Conservation (phyloP, 768 basidiomycete species). For the Auriscalpium microsporum region DNA sequence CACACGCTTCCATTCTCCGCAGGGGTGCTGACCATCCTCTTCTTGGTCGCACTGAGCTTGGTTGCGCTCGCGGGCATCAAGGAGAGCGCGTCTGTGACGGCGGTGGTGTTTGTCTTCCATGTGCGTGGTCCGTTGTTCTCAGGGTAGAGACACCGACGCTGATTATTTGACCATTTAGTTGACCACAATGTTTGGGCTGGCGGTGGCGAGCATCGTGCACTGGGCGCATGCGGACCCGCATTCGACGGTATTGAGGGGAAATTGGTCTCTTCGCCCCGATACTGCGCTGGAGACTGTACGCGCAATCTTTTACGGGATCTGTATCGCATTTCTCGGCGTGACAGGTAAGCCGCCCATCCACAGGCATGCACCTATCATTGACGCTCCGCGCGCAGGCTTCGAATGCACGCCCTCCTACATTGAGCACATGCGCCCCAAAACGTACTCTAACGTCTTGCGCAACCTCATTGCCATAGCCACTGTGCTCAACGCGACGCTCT, state of each 20-base stretch:
- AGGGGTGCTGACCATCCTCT: constrained; percentile 6
- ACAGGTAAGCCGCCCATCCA: constrained; percentile 5
- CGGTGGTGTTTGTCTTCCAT: constrained; percentile 13
- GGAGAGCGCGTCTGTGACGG: constrained; percentile 9
- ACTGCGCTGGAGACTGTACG: constrained; percentile 4
- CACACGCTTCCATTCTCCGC: constrained; percentile 7
- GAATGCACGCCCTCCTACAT: constrained; percentile 16
- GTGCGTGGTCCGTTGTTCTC: neutral
- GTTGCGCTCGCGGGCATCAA: constrained; percentile 12
- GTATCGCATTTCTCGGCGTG: constrained; percentile 15
- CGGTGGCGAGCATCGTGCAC: constrained; percentile 4
- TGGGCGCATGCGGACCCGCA: constrained; percentile 12
- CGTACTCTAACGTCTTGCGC: constrained; percentile 11
- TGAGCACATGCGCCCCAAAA: constrained; percentile 7
- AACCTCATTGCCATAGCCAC: constrained; percentile 12
- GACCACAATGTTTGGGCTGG: constrained; percentile 7
- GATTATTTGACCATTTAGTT: neutral
- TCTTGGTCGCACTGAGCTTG: constrained; percentile 9
- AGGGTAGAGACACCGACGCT: neutral
- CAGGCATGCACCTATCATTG: neutral
- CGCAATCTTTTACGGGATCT: constrained; percentile 12
- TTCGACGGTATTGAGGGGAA: constrained; percentile 7
- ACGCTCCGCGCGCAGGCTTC: constrained; percentile 4
- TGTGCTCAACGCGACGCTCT: constrained; percentile 10
- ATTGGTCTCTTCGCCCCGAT: constrained; percentile 10